phyloP scores from a whole-genome alignment of 768 basidiomycete species.

The Trichaptum fuscoviolaceum region DNA sequence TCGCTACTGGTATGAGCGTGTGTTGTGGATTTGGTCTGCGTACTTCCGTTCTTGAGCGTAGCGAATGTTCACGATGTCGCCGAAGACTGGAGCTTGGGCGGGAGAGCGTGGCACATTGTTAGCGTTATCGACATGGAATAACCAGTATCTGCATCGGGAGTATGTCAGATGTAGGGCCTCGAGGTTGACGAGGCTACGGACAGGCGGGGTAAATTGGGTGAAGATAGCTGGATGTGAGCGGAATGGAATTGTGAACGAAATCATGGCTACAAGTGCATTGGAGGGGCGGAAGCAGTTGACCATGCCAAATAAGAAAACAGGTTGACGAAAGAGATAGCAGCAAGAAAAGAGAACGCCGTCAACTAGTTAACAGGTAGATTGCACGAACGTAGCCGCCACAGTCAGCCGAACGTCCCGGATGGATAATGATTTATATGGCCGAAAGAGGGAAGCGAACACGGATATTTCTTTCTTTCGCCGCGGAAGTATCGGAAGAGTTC shows the following conservation, averaged over 20 bases:
- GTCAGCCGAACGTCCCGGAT: neutral
- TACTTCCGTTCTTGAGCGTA: neutral
- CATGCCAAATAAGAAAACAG: neutral
- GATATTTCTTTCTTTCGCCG: neutral
- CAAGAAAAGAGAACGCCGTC: neutral
- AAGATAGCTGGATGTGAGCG: neutral
- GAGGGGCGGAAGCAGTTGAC: neutral
- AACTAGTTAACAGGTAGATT: neutral
- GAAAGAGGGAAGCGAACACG: neutral
- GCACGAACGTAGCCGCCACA: neutral
- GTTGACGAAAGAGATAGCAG: neutral
- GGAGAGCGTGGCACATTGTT: neutral
- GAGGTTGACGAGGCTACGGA: neutral
- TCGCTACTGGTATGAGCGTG: no score
- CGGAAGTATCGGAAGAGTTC: neutral
- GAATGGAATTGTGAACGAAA: neutral
- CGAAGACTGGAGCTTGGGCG: neutral
- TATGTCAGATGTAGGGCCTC: neutral
- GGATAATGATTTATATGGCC: neutral
- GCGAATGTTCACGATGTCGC: neutral
- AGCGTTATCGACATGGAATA: neutral
- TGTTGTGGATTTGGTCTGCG: no score
- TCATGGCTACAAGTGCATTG: neutral
- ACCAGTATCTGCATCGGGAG: neutral
- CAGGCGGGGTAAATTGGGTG: neutral